Base-by-base conservation (phyloP, 2,329 filamentous ascomycete genomes). In the Cryphonectria japonica region DNA sequence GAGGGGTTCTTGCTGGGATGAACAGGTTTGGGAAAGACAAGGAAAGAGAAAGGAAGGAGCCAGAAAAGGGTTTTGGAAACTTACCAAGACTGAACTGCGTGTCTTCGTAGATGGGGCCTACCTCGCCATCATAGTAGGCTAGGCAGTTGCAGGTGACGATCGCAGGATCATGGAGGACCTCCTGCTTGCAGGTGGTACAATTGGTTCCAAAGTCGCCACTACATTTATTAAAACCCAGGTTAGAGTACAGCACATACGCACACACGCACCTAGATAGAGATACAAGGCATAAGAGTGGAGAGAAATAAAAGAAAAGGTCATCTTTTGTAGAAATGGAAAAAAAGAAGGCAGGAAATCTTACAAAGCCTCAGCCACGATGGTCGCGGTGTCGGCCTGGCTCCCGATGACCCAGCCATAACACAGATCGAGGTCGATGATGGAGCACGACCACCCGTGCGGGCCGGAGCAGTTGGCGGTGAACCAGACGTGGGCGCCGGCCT, bases 391-490 rank as follows among this genome's bases (percentile, higher is more conserved):
- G 26, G 54, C 19, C 54, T 59, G 54, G 13, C 13, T 59, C 54
- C 54, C 54, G 26, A 59, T 59, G 54, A 59, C 54, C 54, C 54
- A 59, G 54, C 54, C 54, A 14, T 59, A 59, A 29, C 54, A 59
- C 5, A 59, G 16, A 26, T 59, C 16, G 29, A 59, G 54, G 29
- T 59, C 26, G 29, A 59, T 59, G 54, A 59, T 59, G 54, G 54
- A 59, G 26, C 54, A 59, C 14, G 54, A 59, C 54, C 54, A 59
- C 26, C 34, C 14, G 54, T 34, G 26, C 13, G 34, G 29, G 54
- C 54, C 54, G 13, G 54, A 59, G 54, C 54, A 59, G 54, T 59
- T 59, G 29, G 54, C 29, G 14, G 54, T 59, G 14, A 59, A 34
- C 54, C 54, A 59, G 29, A 59, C 6, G 13, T 59, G 54, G 29